Percentiles rank a stretch among this genome's conserved stretches.
Conservation (phyloP, 2,329 filamentous ascomycete species). For the Colletotrichum sp. region DNA sequence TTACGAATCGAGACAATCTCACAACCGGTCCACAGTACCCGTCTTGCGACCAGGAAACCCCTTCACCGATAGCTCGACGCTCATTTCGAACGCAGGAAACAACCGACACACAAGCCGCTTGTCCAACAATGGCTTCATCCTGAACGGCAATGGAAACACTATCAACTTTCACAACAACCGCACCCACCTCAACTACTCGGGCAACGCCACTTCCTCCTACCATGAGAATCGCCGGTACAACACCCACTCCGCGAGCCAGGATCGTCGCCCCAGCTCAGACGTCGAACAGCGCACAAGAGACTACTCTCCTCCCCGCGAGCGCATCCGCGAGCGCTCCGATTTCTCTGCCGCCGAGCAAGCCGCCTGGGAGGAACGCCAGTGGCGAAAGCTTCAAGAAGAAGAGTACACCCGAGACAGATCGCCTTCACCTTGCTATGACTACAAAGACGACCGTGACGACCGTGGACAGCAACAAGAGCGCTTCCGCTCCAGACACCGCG, state of each 20-base stretch:
- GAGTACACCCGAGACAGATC: neutral
- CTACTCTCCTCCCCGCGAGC: neutral
- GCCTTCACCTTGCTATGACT: neutral
- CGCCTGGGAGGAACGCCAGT: neutral
- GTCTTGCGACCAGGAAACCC: neutral
- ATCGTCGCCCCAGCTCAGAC: neutral
- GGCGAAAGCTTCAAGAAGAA: neutral
- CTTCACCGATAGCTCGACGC: neutral
- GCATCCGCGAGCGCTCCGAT: neutral
- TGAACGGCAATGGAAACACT: neutral
- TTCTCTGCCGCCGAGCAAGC: neutral
- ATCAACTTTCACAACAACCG: neutral
- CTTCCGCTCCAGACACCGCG: rapidly evolving
- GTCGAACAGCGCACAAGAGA: neutral
- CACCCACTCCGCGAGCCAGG: neutral
- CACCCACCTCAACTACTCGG: neutral
- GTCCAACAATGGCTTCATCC: neutral
- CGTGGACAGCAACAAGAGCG: rapidly evolving
- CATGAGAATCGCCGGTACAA: neutral
- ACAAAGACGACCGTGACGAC: neutral
- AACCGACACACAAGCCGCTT: neutral
- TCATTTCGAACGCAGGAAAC: neutral
- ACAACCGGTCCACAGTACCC: neutral
- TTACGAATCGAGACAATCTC: neutral
- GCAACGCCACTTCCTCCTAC: neutral